Base-by-base conservation (phyloP, 1,284 basidiomycete species). In the Tilletia setariae region DNA sequence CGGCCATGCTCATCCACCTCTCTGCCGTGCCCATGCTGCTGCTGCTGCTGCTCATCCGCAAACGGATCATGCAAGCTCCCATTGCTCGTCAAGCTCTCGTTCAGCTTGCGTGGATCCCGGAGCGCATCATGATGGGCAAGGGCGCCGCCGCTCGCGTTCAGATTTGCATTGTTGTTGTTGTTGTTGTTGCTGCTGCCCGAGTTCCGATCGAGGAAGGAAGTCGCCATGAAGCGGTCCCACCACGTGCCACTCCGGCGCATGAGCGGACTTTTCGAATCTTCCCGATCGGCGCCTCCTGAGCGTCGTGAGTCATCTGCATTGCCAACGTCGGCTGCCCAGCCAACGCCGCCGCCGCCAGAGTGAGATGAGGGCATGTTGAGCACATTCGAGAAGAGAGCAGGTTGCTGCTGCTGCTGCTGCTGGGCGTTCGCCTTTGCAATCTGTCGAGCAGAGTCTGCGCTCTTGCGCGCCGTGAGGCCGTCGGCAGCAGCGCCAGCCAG, bases 211-310 rank as follows among this genome's bases (percentile, higher is more conserved):
- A 78, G 68, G 51, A 74, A 67, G 44, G 71, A 70, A 59, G 67
- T 71, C 47, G 72, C 72, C 74, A 78, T 74, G 70, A 79, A 74
- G 6, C 75, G 71, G 49, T 74, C 75, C 78, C 78, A 79, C 78
- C 78, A 79, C 1, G 77, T 77, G 1, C 71, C 67, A 53, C 74
- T 76, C 40, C 78, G 72, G 35, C 69, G 71, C 53, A 79, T 75
- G 47, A 44, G 25, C 28, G 56, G 56, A 61, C 56, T 61, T 15
- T 30, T 25, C 4, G 56, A 25, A 15, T 40, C 56, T 16, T 61
- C 56, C n/a, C 32, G 30, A 7, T 40, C 56, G 19, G n/a, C 21
- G 28, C 56, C 56, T 11, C 28, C 2, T 61, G 28, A 19, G n/a
- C 21, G 13, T 13, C 21, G 21, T 23, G 13, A 13, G 51, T n/a